Evolutionary conservation across 164 flowering plant species (phyloP).

Genomic region (Nymphaea thermarum): DNA sequence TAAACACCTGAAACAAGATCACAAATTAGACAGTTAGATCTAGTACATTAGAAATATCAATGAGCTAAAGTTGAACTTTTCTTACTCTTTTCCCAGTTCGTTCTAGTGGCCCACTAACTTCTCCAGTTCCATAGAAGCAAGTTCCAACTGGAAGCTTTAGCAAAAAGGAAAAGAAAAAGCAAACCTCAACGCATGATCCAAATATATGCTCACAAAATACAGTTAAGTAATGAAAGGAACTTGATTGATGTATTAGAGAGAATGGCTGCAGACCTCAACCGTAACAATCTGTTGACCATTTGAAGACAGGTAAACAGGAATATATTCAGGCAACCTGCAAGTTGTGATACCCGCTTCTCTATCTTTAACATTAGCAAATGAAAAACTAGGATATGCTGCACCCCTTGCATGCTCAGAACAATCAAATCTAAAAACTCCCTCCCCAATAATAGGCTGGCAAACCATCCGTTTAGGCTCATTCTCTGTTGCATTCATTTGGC

Average conservation of each 20-base stretch:
- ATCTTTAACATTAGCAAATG: conserved; percentile 39
- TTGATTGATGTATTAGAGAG: background rate
- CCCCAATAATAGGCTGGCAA: conserved; percentile 67
- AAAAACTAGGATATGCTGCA: conserved; percentile 70
- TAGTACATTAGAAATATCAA: too few relatives aligned
- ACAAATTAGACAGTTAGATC: background rate
- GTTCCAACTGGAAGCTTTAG: conserved; percentile 75
- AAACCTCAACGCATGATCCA: too few relatives aligned
- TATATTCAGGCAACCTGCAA: conserved; percentile 36
- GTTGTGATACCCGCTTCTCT: conserved; percentile 47
- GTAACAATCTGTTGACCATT: conserved; percentile 54
- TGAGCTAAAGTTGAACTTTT: background rate
- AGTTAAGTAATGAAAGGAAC: too few relatives aligned
- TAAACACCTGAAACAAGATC: conserved; percentile 38
- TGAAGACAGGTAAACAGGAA: conserved; percentile 46
- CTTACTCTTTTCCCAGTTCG: conserved; percentile 85
- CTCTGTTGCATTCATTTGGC: conserved; percentile 18
- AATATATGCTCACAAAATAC: too few relatives aligned
- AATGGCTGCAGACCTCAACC: conserved; percentile 41
- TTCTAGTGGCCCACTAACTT: conserved; percentile 87
- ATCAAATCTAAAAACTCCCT: conserved; percentile 87
- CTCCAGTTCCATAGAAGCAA: conserved; percentile 87
- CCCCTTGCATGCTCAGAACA: conserved; percentile 52
- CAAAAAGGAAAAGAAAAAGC: background rate
- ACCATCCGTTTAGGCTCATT: conserved; percentile 43